A percentile compares a stretch with the other conserved stretches of the same genome.
Evolutionary conservation across 148 eudicot species (phyloP).

Genomic region (Rheum nobile): DNA sequence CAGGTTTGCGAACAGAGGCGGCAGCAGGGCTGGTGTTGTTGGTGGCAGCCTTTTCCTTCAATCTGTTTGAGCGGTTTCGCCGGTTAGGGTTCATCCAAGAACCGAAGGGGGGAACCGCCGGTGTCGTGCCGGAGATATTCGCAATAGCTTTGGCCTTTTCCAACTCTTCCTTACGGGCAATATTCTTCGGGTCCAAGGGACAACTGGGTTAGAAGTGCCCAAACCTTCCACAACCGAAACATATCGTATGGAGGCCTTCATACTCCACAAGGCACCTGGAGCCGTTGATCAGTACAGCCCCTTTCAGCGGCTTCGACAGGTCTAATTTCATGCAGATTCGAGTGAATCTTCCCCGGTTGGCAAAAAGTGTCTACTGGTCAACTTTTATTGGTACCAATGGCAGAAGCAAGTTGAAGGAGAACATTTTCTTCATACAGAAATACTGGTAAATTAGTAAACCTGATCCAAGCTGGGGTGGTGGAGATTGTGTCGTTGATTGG

Average conservation of each 20-base stretch:
- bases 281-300: background rate
- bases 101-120: too few relatives aligned
- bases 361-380: background rate
- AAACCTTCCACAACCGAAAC: too few relatives aligned
- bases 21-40: too few relatives aligned
- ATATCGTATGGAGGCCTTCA: background rate
- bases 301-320: background rate
- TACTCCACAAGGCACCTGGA: background rate
- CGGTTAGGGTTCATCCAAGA: too few relatives aligned
- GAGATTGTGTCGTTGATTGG: background rate
- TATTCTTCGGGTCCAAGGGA: too few relatives aligned
- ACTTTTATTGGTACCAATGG: background rate
- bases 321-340: background rate
- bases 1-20: too few relatives aligned
- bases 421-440: background rate
- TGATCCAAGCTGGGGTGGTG: background rate
- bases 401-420: background rate
- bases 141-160: too few relatives aligned
- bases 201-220: too few relatives aligned
- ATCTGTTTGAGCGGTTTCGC: too few relatives aligned
- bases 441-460: background rate
- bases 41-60: too few relatives aligned
- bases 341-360: background rate
- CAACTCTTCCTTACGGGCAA: too few relatives aligned
- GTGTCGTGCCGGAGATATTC: too few relatives aligned